A percentile compares a stretch with the other conserved stretches of the same genome.
Conservation (phyloP, 768 basidiomycete genomes). For the Lactifluus piperatus region DNA sequence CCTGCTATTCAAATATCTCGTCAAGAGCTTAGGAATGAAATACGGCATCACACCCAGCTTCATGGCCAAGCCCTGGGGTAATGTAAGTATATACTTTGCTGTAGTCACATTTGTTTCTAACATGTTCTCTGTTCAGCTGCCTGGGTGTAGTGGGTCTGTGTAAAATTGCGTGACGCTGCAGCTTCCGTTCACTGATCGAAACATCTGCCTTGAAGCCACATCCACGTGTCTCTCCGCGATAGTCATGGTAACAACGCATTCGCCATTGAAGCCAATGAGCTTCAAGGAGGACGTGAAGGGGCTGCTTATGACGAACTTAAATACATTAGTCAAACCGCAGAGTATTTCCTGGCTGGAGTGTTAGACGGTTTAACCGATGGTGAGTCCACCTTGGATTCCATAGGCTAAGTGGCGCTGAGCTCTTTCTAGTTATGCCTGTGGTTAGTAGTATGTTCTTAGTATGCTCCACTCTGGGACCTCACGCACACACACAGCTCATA, state of each 20-base stretch:
- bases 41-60: slow-evolving; percentile 88
- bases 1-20: slow-evolving; percentile 82
- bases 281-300: slow-evolving; percentile 51
- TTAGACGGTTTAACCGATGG: slow-evolving; percentile 85
- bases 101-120: neutral
- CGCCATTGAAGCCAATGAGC: slow-evolving; percentile 54
- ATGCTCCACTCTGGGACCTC: neutral
- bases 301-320: slow-evolving; percentile 78
- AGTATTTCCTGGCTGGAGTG: slow-evolving; percentile 93
- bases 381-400: slow-evolving; percentile 28
- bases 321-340: slow-evolving; percentile 73
- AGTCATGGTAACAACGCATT: slow-evolving; percentile 68
- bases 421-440: slow-evolving; percentile 16
- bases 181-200: neutral
- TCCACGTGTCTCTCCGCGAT: slow-evolving; percentile 82
- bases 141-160: slow-evolving; percentile 86
- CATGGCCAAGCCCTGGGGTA: slow-evolving; percentile 97
- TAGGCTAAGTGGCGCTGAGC: neutral
- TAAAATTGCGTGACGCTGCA: neutral
- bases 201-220: slow-evolving; percentile 46
- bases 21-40: slow-evolving; percentile 88
- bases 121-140: slow-evolving; percentile 45
- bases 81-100: slow-evolving; percentile 36
- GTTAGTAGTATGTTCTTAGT: neutral
- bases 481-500: slow-evolving; percentile 42